phyloP scores from a whole-genome alignment of 371 early-diverging fungal species.

The Paraphysoderma sedebokerense region DNA sequence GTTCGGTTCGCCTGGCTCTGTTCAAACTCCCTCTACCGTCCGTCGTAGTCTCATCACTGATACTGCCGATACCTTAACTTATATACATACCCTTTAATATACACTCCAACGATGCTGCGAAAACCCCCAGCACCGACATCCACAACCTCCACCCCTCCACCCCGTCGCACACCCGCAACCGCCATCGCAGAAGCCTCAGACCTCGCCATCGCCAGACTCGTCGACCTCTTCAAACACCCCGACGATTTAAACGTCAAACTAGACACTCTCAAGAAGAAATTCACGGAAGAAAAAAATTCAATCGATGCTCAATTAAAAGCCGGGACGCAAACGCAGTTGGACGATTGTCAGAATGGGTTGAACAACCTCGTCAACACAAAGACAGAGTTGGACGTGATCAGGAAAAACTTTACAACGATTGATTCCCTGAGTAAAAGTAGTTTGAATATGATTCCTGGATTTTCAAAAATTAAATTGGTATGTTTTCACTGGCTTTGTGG shows the following conservation, averaged over 20 bases:
- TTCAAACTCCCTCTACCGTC: too few relatives aligned
- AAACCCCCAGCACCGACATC: too few relatives aligned
- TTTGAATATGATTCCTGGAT: constrained; percentile 67
- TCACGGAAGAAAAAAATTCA: constrained; percentile 74
- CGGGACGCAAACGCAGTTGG: constrained; percentile 78
- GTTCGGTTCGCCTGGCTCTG: too few relatives aligned
- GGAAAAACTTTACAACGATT: constrained; percentile 53
- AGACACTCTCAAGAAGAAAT: constrained; percentile 49
- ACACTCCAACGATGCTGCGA: too few relatives aligned
- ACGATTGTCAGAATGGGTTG: constrained; percentile 75
- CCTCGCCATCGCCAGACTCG: constrained; percentile 28
- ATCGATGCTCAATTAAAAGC: constrained; percentile 90
- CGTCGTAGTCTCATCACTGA: too few relatives aligned
- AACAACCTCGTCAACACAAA: constrained; percentile 49
- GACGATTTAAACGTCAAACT: constrained; percentile 83
- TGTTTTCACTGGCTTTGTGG: too few relatives aligned
- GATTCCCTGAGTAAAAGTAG: constrained; percentile 68
- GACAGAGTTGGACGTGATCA: constrained; percentile 44
- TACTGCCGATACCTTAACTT: too few relatives aligned
- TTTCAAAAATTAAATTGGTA: constrained; percentile 69
- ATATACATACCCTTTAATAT: too few relatives aligned
- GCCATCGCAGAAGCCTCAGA: too few relatives aligned
- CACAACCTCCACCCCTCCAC: too few relatives aligned
- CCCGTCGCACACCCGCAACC: too few relatives aligned
- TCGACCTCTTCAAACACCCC: constrained; percentile 63